Percentiles rank a stretch among this genome's conserved stretches.
These are phyloP conservation scores for Camellia japonica DNA, from an alignment of 148 eudicot species.

Conservation along the genomic window DNA sequence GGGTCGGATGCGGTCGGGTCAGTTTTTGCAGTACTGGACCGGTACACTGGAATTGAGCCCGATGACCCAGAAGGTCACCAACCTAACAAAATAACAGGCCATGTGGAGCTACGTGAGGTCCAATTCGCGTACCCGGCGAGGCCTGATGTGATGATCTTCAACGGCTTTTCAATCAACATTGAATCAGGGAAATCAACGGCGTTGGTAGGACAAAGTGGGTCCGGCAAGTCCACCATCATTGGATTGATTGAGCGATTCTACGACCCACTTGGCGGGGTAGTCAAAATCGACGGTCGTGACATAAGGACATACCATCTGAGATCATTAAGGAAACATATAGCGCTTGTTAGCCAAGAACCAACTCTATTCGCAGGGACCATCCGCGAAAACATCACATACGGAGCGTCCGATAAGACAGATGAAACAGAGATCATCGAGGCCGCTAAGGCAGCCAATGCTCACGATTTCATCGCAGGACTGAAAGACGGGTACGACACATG, in stretches of 20 bases:
- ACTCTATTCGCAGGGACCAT: constrained; percentile 63
- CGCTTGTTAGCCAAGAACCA: constrained; percentile 86
- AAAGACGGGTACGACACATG: constrained; percentile 66
- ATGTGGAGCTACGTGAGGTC: constrained; percentile 53
- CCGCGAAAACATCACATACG: constrained; percentile 63
- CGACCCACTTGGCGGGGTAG: constrained; percentile 57
- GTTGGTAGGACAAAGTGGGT: constrained; percentile 82
- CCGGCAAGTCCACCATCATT: constrained; percentile 80
- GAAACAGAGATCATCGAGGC: constrained; percentile 63
- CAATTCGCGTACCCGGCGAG: constrained; percentile 69
- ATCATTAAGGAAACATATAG: constrained; percentile 63
- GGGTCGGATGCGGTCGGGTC: constrained; percentile 73
- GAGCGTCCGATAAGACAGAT: constrained; percentile 29
- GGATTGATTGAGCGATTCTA: constrained; percentile 72
- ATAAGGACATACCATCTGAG: constrained; percentile 50
- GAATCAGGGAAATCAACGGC: constrained; percentile 74
- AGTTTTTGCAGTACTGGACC: constrained; percentile 65
- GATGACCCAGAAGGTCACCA: constrained; percentile 55
- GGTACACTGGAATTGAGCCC: constrained; percentile 65
- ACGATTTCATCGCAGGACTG: constrained; percentile 60
- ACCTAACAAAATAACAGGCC: constrained; percentile 53
- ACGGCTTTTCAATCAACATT: constrained; percentile 56
- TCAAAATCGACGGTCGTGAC: constrained; percentile 65
- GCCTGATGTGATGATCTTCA: constrained; percentile 47
- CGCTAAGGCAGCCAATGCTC: constrained; percentile 74